A percentile compares a stretch with the other conserved stretches of the same genome.
Conservation (phyloP, 2,329 filamentous ascomycete species). For the Hymenoscyphus fructigenus region DNA sequence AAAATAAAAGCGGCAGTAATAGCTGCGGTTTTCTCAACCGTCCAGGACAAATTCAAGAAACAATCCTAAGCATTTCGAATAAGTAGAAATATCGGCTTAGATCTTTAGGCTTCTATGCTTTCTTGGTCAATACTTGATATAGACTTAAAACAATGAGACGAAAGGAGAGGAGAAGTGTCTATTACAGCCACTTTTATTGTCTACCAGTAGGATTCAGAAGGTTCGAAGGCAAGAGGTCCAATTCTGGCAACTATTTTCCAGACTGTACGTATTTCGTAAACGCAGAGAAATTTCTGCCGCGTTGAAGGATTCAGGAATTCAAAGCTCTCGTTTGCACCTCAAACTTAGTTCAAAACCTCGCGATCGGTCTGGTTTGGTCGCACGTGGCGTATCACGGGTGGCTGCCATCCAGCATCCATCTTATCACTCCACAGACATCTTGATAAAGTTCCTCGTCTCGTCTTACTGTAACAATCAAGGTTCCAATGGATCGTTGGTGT, state of each 20-base stretch:
- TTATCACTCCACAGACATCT: neutral
- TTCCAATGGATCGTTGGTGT: neutral
- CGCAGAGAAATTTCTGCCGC: neutral
- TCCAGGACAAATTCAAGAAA: neutral
- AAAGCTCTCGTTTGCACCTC: neutral
- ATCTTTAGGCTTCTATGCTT: too few relatives aligned
- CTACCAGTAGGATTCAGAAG: too few relatives aligned
- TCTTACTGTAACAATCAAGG: neutral
- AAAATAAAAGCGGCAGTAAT: too few relatives aligned
- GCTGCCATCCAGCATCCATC: neutral
- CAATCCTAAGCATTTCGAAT: neutral
- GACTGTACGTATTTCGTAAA: too few relatives aligned
- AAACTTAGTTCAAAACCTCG: neutral
- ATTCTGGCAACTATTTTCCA: too few relatives aligned
- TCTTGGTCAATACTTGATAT: too few relatives aligned
- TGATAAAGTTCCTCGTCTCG: neutral
- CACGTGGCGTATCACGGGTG: neutral
- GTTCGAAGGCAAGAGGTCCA: too few relatives aligned
- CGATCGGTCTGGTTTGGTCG: neutral
- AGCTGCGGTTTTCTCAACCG: too few relatives aligned
- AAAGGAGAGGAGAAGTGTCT: too few relatives aligned
- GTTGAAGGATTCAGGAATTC: neutral
- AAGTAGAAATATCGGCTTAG: too few relatives aligned
- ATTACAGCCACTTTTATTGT: too few relatives aligned
- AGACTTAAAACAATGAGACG: too few relatives aligned